phyloP scores from a whole-genome alignment of 352 stramenopile genomes.

The Pythium brachiatum region DNA sequence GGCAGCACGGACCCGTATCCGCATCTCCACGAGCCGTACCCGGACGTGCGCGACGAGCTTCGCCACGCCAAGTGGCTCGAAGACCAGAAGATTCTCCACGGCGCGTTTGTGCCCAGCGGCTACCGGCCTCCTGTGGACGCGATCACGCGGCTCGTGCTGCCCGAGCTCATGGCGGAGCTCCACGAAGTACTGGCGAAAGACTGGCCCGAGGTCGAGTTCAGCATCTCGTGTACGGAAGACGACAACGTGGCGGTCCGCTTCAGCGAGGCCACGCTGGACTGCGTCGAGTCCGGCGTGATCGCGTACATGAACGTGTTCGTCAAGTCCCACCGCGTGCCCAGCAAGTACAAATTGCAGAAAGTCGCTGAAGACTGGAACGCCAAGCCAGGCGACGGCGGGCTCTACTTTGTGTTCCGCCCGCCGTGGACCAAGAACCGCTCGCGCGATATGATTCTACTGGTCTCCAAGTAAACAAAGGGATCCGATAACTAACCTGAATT shows the following conservation, averaged over 20 bases:
- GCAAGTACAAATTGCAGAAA: conserved; percentile 75
- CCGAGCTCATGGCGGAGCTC: conserved; percentile 72
- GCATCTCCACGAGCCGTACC: conserved; percentile 67
- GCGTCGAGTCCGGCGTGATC: conserved; percentile 51
- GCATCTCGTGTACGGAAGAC: conserved; percentile 51
- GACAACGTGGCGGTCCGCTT: conserved; percentile 68
- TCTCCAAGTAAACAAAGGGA: conserved; percentile 11
- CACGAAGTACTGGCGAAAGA: conserved; percentile 54
- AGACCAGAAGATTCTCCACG: conserved; percentile 72
- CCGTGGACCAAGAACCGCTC: conserved; percentile 34
- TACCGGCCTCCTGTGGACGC: conserved; percentile 48
- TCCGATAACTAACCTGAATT: not conserved
- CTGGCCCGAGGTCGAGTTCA: conserved; percentile 60
- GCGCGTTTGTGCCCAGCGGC: conserved; percentile 62
- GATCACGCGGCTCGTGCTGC: conserved; percentile 62
- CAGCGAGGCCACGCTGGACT: conserved; percentile 40
- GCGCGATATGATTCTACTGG: conserved; percentile 22
- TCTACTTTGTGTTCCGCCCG: conserved; percentile 46
- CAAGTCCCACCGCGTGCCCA: conserved; percentile 57
- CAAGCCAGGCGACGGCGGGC: conserved; percentile 29
- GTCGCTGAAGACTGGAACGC: conserved; percentile 78
- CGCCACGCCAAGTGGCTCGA: conserved; percentile 59
- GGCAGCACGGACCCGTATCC: conserved; percentile 44
- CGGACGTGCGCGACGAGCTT: conserved; percentile 50
- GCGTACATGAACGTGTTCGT: conserved; percentile 85